Evolutionary conservation across 495 filamentous ascomycete genomes (phyloP).

Genomic region (Neurospora sp.): DNA sequence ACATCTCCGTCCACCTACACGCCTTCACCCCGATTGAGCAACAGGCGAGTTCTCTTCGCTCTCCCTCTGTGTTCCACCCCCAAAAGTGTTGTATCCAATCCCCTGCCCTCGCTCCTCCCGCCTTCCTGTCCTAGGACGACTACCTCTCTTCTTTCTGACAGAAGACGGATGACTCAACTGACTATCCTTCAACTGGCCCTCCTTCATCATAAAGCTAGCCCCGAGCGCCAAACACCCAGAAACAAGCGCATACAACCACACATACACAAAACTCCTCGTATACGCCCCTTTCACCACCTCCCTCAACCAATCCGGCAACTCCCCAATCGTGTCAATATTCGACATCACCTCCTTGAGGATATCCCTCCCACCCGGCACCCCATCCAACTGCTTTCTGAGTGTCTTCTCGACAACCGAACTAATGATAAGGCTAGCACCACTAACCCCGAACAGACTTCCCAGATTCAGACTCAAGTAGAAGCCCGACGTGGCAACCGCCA

Average conservation of each 20-base stretch:
- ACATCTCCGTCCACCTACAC: background rate
- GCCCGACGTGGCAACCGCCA: slow-evolving; percentile 5
- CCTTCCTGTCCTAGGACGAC: background rate
- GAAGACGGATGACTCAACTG: background rate
- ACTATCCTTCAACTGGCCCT: background rate
- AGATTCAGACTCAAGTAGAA: slow-evolving; percentile 11
- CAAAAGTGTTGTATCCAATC: background rate
- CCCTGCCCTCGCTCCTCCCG: background rate
- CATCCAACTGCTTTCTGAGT: background rate
- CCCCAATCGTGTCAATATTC: slow-evolving; percentile 7
- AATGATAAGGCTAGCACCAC: slow-evolving; percentile 1
- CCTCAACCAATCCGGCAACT: slow-evolving; percentile 3
- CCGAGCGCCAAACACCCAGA: slow-evolving; percentile 4
- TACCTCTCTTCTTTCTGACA: background rate
- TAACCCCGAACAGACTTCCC: slow-evolving; percentile 6
- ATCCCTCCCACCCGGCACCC: background rate
- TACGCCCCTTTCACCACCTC: slow-evolving; percentile 2
- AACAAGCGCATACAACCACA: slow-evolving; percentile 5
- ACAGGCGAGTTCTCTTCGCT: background rate
- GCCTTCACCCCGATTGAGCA: background rate
- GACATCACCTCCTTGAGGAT: slow-evolving; percentile 7
- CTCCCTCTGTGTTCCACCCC: background rate
- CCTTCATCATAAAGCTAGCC: slow-evolving; percentile 7
- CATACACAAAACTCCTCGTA: slow-evolving; percentile 5
- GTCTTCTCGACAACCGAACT: slow-evolving; percentile 1